Evolutionary conservation across 2,329 filamentous ascomycete species (phyloP).

Genomic region (Fragosphaeria purpurea): DNA sequence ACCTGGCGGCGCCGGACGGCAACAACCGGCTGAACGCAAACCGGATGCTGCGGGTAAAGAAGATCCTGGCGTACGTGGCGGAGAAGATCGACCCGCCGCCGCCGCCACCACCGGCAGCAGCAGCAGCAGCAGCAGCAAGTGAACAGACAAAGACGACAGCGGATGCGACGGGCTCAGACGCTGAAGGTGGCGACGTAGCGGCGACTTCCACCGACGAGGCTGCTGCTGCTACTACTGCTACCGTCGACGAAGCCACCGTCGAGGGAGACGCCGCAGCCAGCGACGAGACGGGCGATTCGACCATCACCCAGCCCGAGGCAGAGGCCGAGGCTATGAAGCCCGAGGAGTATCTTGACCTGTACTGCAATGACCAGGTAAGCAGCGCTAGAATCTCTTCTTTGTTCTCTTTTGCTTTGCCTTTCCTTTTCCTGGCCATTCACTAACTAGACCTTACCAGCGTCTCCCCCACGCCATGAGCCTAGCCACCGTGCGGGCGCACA

Average conservation of each 20-base stretch:
- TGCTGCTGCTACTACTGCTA: neutral
- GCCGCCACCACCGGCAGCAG: neutral
- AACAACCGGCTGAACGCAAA: constrained; percentile 94
- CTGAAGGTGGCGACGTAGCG: neutral
- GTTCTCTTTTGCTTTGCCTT: neutral
- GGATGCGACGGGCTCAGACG: constrained; percentile 18
- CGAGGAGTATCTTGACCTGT: constrained; percentile 89
- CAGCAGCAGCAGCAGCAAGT: neutral
- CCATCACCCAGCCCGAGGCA: constrained; percentile 30
- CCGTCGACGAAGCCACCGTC: neutral
- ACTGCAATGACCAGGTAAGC: constrained; percentile 83
- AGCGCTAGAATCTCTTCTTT: neutral
- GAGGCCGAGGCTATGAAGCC: constrained; percentile 54
- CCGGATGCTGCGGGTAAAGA: constrained; percentile 89
- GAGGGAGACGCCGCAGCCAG: neutral
- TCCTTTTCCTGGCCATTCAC: neutral
- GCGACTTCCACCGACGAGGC: neutral
- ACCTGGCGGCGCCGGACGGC: constrained; percentile 63
- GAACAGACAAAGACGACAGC: constrained; percentile 1
- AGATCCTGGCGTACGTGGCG: constrained; percentile 84
- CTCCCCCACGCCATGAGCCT: constrained; percentile 80
- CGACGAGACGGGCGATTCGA: neutral
- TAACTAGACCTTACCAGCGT: constrained; percentile 30
- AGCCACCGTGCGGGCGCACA: constrained; percentile 80
- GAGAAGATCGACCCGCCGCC: constrained; percentile 63